phyloP scores from a whole-genome alignment of 2,329 filamentous ascomycete species.

The Trichoderma asperellum region DNA sequence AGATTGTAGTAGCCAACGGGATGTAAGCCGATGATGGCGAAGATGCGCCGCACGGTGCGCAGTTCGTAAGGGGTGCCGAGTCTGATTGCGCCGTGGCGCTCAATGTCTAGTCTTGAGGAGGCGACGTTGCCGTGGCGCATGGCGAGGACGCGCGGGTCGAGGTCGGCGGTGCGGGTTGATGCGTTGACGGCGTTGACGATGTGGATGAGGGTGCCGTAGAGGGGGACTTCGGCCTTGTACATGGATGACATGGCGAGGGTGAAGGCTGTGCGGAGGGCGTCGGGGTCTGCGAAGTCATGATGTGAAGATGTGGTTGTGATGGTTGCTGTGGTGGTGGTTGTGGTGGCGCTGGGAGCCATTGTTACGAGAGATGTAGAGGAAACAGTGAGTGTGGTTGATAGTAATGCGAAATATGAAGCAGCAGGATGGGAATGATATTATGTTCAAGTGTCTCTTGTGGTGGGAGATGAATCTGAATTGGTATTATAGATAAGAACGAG shows the following conservation, averaged over 20 bases:
- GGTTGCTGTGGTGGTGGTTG: background rate
- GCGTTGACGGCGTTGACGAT: slow-evolving; percentile 33
- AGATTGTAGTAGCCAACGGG: slow-evolving; percentile 58
- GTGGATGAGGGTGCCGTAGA: slow-evolving; percentile 32
- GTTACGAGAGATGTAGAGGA: background rate
- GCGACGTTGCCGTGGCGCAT: slow-evolving; percentile 32
- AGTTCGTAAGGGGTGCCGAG: slow-evolving; percentile 51
- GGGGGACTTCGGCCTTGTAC: slow-evolving; percentile 35
- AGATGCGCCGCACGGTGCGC: slow-evolving; percentile 48
- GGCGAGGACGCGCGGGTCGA: slow-evolving; percentile 31
- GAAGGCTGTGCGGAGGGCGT: slow-evolving; percentile 3
- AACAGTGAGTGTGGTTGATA: background rate
- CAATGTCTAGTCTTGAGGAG: slow-evolving; percentile 32
- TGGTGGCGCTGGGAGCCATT: slow-evolving; percentile 11
- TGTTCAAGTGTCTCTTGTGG: background rate
- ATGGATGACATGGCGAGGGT: slow-evolving; percentile 34
- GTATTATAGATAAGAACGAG: background rate
- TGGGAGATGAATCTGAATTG: background rate
- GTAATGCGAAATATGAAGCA: background rate
- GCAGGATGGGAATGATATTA: background rate
- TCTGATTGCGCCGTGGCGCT: slow-evolving; percentile 52
- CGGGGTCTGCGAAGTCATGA: background rate
- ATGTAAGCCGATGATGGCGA: slow-evolving; percentile 51
- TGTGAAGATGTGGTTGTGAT: background rate
- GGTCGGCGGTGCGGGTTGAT: slow-evolving; percentile 18